Percentiles rank a stretch among this genome's conserved stretches.
phyloP scores from a whole-genome alignment of 2,329 filamentous ascomycete genomes.

The Endothia cerciana region DNA sequence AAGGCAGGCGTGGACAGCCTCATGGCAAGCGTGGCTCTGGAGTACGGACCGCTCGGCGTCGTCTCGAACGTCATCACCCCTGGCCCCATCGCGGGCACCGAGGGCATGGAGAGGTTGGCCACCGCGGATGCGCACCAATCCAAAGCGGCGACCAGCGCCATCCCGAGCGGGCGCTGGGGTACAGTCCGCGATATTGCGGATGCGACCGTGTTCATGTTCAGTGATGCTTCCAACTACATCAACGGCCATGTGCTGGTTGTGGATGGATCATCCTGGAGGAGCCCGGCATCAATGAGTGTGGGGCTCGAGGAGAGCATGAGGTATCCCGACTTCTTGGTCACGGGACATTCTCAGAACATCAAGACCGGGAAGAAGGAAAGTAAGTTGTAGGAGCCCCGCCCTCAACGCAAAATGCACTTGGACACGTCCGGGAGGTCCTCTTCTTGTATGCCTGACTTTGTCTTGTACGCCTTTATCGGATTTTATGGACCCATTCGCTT shows the following conservation, averaged over 20 bases:
- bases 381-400: slow-evolving; percentile 26
- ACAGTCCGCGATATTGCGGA: slow-evolving; percentile 88
- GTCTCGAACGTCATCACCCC: slow-evolving; percentile 89
- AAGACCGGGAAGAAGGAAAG: slow-evolving; percentile 44
- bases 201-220: slow-evolving; percentile 87
- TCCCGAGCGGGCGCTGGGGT: slow-evolving; percentile 79
- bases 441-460: background rate
- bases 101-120: slow-evolving; percentile 71
- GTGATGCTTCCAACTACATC: slow-evolving; percentile 82
- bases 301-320: slow-evolving; percentile 52
- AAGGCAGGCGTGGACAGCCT: slow-evolving; percentile 91
- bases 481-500: too few species aligned
- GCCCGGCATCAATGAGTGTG: slow-evolving; percentile 50
- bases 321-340: slow-evolving; percentile 57
- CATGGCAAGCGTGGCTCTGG: slow-evolving; percentile 77
- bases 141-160: slow-evolving; percentile 43
- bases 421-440: background rate
- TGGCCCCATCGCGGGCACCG: slow-evolving; percentile 83
- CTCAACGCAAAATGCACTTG: too few species aligned
- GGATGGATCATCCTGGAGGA: slow-evolving; percentile 63
- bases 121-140: slow-evolving; percentile 43
- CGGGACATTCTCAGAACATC: slow-evolving; percentile 44
- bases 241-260: slow-evolving; percentile 83
- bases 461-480: background rate
- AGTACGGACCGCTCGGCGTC: slow-evolving; percentile 86